Percentiles rank a stretch among this genome's conserved stretches.
Evolutionary conservation across 2,329 filamentous ascomycete species (phyloP).

Genomic region (Venturia asperata): DNA sequence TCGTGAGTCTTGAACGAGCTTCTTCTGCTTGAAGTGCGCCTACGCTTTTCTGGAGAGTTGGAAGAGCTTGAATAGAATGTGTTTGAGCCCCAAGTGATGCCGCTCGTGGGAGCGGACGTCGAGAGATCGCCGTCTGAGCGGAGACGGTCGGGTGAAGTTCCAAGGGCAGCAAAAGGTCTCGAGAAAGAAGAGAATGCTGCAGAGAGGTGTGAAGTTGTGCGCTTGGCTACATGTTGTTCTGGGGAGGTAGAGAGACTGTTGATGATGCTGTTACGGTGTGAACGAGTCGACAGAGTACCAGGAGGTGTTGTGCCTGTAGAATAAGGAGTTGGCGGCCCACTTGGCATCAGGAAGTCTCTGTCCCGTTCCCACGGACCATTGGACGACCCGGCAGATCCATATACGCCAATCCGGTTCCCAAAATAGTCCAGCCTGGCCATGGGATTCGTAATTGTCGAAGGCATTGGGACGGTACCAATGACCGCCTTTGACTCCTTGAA

Average conservation of each 20-base stretch:
- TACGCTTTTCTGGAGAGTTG: conserved; percentile 23
- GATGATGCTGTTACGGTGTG: conserved; percentile 31
- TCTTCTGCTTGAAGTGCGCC: conserved; percentile 30
- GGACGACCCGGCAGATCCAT: conserved; percentile 45
- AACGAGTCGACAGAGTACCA: conserved; percentile 33
- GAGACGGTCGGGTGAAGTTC: conserved; percentile 33
- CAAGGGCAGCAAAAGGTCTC: conserved; percentile 34
- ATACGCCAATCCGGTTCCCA: conserved; percentile 32
- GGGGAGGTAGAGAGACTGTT: conserved; percentile 35
- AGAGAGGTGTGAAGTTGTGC: conserved; percentile 33
- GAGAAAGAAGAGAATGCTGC: conserved; percentile 35
- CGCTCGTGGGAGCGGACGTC: conserved; percentile 36
- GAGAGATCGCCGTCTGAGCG: conserved; percentile 34
- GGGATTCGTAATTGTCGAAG: neutral
- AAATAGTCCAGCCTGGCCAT: conserved; percentile 23
- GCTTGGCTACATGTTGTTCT: conserved; percentile 31
- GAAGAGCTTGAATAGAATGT: conserved; percentile 35
- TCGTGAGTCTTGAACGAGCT: conserved; percentile 31
- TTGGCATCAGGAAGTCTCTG: conserved; percentile 24
- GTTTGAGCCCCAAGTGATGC: conserved; percentile 42
- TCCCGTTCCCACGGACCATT: conserved; percentile 44
- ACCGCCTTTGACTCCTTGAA: conserved; percentile 30
- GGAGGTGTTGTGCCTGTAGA: conserved; percentile 49
- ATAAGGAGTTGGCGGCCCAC: conserved; percentile 44
- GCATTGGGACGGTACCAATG: neutral